phyloP scores from a whole-genome alignment of 345 rosid genomes.

The Citrus sinensis region DNA sequence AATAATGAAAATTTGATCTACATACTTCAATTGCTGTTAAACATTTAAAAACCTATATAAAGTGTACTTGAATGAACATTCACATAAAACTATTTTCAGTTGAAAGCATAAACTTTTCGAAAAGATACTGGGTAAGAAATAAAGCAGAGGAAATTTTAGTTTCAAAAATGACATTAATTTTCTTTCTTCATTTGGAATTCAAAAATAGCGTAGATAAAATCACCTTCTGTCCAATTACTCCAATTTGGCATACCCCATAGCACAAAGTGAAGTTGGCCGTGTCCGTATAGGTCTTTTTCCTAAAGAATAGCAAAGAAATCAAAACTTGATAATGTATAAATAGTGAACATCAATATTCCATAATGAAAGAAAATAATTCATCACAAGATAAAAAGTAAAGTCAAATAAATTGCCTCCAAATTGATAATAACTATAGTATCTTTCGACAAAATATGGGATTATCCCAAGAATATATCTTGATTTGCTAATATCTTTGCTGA shows the following conservation, averaged over 20 bases:
- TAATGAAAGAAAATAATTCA: not conserved
- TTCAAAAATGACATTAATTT: not conserved
- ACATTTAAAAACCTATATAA: no score
- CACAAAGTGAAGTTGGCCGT: slow-evolving; percentile 82
- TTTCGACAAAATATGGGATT: not conserved
- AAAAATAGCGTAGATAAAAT: not conserved
- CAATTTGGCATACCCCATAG: slow-evolving; percentile 94
- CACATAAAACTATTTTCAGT: not conserved
- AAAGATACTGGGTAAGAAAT: not conserved
- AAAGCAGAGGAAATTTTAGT: not conserved
- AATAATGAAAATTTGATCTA: no score
- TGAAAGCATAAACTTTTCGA: not conserved
- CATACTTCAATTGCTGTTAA: no score
- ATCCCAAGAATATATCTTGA: not conserved
- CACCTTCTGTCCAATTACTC: slow-evolving; percentile 89
- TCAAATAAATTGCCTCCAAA: not conserved
- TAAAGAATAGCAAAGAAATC: slow-evolving; percentile 15
- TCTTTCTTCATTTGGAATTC: not conserved
- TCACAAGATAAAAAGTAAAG: not conserved
- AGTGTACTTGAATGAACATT: not conserved
- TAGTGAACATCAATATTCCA: not conserved
- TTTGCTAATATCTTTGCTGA: not conserved
- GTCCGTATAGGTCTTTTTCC: slow-evolving; percentile 82
- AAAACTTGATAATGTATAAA: not conserved
- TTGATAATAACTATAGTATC: not conserved